Percentiles rank a stretch among this genome's conserved stretches.
Conservation (phyloP, 2,329 filamentous ascomycete genomes). For the Diaporthe aspalathi region DNA sequence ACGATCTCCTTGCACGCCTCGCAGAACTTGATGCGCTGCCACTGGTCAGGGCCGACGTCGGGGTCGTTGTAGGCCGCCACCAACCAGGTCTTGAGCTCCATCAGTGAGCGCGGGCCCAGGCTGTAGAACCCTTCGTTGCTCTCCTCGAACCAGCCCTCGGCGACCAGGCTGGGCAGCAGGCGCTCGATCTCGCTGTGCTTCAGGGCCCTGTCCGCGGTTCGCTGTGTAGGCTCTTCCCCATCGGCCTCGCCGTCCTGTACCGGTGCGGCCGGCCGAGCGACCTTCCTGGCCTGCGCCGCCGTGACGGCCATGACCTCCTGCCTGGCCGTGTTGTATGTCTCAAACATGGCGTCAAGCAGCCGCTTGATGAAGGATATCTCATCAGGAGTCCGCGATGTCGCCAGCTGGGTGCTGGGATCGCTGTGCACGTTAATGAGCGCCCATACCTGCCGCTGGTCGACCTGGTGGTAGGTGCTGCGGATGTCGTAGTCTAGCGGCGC, state of each 20-base stretch:
- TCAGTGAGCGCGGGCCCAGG: slow-evolving; percentile 79
- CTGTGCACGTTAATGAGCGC: slow-evolving; percentile 89
- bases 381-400: slow-evolving; percentile 82
- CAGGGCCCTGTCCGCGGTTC: slow-evolving; percentile 65
- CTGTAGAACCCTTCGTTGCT: slow-evolving; percentile 79
- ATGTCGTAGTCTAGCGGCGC: slow-evolving; percentile 90
- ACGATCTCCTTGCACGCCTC: slow-evolving; percentile 90
- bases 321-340: slow-evolving; percentile 82
- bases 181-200: slow-evolving; percentile 82
- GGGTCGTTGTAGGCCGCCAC: slow-evolving; percentile 90
- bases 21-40: slow-evolving; percentile 86
- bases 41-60: slow-evolving; percentile 67
- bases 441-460: slow-evolving; percentile 74
- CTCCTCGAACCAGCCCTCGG: slow-evolving; percentile 87
- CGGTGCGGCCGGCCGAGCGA: slow-evolving; percentile 65
- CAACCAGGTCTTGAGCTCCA: slow-evolving; percentile 88
- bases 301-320: slow-evolving; percentile 87
- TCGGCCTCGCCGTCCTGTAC: slow-evolving; percentile 48
- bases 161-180: slow-evolving; percentile 75
- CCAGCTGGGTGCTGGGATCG: slow-evolving; percentile 86
- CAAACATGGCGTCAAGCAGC: slow-evolving; percentile 91
- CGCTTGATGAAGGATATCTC: slow-evolving; percentile 92
- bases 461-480: slow-evolving; percentile 77
- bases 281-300: slow-evolving; percentile 80
- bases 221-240: slow-evolving; percentile 49